These are phyloP conservation scores for Platanthera guangdongensis DNA, from an alignment of 106 monocot genomes.

Conservation along the genomic window DNA sequence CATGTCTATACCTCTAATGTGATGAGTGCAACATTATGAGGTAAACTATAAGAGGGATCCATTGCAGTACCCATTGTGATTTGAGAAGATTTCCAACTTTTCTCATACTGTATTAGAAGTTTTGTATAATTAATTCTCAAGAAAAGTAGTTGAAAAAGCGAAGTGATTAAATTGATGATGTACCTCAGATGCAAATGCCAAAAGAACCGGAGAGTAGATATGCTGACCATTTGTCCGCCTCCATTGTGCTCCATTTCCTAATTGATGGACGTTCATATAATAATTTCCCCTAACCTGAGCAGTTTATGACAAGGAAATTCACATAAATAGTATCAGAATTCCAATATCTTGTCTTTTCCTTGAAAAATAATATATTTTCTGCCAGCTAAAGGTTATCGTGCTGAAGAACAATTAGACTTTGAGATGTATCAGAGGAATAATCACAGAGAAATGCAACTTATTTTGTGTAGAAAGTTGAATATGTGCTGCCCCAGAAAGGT, in stretches of 20 bases:
- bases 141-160: not conserved
- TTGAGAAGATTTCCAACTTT: conserved; percentile 47
- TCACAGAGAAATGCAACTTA: too few species aligned
- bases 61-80: conserved; percentile 23
- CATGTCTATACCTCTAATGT: conserved; percentile 52
- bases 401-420: not conserved
- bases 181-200: conserved; percentile 64
- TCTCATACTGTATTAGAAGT: conserved; percentile 25
- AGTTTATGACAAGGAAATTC: not conserved
- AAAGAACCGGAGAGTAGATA: conserved; percentile 6
- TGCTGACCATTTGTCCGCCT: conserved; percentile 65
- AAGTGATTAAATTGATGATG: not conserved
- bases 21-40: conserved; percentile 70
- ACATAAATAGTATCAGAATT: too few species aligned
- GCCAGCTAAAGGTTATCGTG: not conserved
- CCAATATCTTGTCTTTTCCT: too few species aligned
- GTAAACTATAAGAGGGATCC: conserved; percentile 49
- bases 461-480: too few species aligned
- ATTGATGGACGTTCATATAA: conserved; percentile 38
- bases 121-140: not conserved
- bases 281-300: conserved; percentile 57
- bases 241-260: conserved; percentile 59
- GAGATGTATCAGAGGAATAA: not conserved
- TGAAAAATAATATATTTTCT: too few species aligned
- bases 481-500: too few species aligned